Base-by-base conservation (phyloP, 192 early-diverging fungal genomes). In the Coemansia sp. region DNA sequence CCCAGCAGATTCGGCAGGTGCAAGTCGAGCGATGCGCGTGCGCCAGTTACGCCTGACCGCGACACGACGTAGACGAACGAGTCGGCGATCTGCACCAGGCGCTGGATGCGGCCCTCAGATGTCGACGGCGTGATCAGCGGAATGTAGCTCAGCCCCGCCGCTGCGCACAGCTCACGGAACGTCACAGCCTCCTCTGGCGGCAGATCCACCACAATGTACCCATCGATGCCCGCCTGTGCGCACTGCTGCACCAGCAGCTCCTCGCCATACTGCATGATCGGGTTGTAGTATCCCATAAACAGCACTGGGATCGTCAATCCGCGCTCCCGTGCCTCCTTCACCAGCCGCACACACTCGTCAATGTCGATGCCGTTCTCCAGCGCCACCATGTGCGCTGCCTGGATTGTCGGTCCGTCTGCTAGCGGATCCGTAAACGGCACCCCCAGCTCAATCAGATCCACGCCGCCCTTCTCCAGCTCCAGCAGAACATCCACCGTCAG, bases 211-310 rank as follows among this genome's bases (percentile, higher is more conserved):
- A 96, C 86, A 76, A 99, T 97, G 73, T 93, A 97, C 12, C 97
- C 97, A 66, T 96, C 88, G 23, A 98, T 88, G 49, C 94, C 94
- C 51, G 86, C 91, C 50, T 87, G 78, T 32, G 84, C 87, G 77
- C 96, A 95, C 49, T 92, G 89, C 38, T 87, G 67, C 72, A 96
- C 92, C 43, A 99, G 83, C 58, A 82, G 79, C 70, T 89, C 73
- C 83, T 97, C 94, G 22, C 97, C 97, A 75, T 96, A 98, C 67
- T 87, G 92, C 62, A 94, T 86, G 60, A 98, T 88, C 41, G 97
- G 95, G 82, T 99, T 99, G 84, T 92, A 97, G 88, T 99, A 99
- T 24, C 95, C 97, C 96, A 99, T 98, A 66, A 99, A 93, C 21
- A 99, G 84, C 47, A 99, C 85, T 4, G 97, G 97, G 15, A 91